A percentile compares a stretch with the other conserved stretches of the same genome.
These are phyloP conservation scores for Gentiana dahurica DNA, from an alignment of 257 asterid genomes.

Conservation along the genomic window DNA sequence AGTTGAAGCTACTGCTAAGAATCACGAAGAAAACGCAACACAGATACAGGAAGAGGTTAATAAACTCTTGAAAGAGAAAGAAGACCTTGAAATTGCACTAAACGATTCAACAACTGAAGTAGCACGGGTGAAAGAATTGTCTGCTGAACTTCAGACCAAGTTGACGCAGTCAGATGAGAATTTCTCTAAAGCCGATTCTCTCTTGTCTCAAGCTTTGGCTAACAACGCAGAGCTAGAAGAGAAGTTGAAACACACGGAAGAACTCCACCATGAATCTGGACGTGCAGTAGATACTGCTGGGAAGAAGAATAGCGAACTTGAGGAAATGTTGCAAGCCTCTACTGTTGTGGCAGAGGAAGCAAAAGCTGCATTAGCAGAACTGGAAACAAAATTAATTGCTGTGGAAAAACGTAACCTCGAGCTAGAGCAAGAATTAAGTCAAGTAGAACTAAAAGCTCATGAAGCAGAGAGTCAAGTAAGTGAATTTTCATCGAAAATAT, in stretches of 20 bases:
- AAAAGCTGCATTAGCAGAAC: conserved; percentile 40
- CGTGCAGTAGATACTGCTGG: conserved; percentile 31
- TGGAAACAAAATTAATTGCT: conserved; percentile 40
- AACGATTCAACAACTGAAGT: conserved; percentile 40
- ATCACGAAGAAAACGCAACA: conserved; percentile 35
- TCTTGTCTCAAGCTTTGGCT: conserved; percentile 62
- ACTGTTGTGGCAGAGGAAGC: conserved; percentile 46
- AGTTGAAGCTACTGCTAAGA: conserved; percentile 30
- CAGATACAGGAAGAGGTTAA: conserved; percentile 38
- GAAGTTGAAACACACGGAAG: conserved; percentile 59
- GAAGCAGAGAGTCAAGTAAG: conserved; percentile 47
- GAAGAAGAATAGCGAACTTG: conserved; percentile 57
- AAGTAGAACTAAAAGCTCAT: conserved; percentile 42
- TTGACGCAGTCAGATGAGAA: conserved; percentile 71
- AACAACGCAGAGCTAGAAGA: conserved; percentile 64
- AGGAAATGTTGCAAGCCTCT: conserved; percentile 33
- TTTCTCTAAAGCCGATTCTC: conserved; percentile 59
- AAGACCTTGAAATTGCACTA: conserved; percentile 47
- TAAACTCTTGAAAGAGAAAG: conserved; percentile 40
- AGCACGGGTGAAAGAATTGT: conserved; percentile 54
- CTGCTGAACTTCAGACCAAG: conserved; percentile 67
- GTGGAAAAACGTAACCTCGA: conserved; percentile 54
- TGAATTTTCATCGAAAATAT: conserved; percentile 40
- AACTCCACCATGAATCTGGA: conserved; percentile 56
- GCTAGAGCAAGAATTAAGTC: conserved; percentile 55